Base-by-base conservation (phyloP, 768 basidiomycete species). In the Steccherinum ochraceum region DNA sequence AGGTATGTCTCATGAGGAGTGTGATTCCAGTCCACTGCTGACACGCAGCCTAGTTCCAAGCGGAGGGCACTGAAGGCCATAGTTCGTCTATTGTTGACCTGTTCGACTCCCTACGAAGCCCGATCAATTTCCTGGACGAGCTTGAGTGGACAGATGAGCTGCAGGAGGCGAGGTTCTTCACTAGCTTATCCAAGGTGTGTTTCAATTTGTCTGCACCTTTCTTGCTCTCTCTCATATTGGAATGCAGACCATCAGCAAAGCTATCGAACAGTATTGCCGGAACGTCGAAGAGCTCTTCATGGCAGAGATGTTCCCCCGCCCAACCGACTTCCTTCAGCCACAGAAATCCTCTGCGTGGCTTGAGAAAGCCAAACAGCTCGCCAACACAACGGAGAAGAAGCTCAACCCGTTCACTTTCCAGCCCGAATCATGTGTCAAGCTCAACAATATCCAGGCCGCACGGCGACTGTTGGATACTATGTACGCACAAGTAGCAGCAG, bases 71-170 rank as follows among this genome's bases (percentile, higher is more conserved):
- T 11, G 82, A 89, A 66, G 89, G 89, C 0, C 90, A 94, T 61
- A 95, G 92, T 58, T 93, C 94, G n/a, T 98, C 95, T 0, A 94
- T 99, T 49, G 84, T 93, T 20, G 96, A 99, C 67, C 75, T 99
- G 1, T 97, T 98, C 61, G 93, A 93, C 55, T 96, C 93, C 2
- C 75, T 98, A 49, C 82, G 90, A 46, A 93, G 89, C 58, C 93
- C 95, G 0, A 86, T 93, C 60, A 79, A 80, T 51, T 93, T 96
- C 68, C 67, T 99, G 42, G 80, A 90, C 64, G 89, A 89, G 45
- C 72, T 99, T 39, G 80, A 93, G 53, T 99, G 96, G 96, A 83
- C 86, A 11, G 91, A 98, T 62, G 81, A 83, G 45, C 89, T 88
- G 56, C 88, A 94, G 64, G 79, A 90, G 52, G 93, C 93, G 3